Conservation (phyloP, 73 alveolate species). For the Tetrahymena thermophila region DNA sequence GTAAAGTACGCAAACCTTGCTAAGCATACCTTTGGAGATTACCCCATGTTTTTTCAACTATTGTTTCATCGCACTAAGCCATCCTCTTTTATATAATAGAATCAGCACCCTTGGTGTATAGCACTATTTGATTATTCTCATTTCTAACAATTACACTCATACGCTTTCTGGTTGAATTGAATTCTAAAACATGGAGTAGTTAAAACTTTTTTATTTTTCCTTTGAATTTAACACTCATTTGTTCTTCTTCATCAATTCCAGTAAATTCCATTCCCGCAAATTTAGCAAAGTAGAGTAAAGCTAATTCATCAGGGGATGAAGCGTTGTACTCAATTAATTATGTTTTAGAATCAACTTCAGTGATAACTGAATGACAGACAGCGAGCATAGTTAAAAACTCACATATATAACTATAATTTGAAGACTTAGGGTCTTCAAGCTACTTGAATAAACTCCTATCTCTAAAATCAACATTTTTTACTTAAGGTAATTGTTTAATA, state of each 20-base stretch:
- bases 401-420: constrained; percentile 8
- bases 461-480: constrained; percentile 33
- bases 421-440: constrained; percentile 1
- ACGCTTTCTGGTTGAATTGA: constrained; percentile 85
- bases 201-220: constrained; percentile 48
- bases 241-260: constrained; percentile 27
- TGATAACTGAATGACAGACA: constrained; percentile 76
- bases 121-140: constrained; percentile 40
- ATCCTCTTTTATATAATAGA: constrained; percentile 65
- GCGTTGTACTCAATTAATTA: constrained; percentile 51
- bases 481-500: neutral
- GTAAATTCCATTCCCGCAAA: constrained; percentile 54
- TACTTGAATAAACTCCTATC: constrained; percentile 8
- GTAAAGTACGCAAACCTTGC: constrained; percentile 67
- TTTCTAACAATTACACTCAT: constrained; percentile 79
- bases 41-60: neutral
- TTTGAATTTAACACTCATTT: constrained; percentile 32
- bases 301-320: constrained; percentile 91
- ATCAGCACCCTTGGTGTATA: constrained; percentile 93
- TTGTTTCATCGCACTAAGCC: neutral
- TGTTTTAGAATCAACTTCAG: constrained; percentile 47
- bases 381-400: constrained; percentile 55
- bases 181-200: constrained; percentile 62
- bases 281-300: constrained; percentile 67
- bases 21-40: constrained; percentile 34